Base-by-base conservation (phyloP, 305 asterid genomes). In the Rubia peregrina region DNA sequence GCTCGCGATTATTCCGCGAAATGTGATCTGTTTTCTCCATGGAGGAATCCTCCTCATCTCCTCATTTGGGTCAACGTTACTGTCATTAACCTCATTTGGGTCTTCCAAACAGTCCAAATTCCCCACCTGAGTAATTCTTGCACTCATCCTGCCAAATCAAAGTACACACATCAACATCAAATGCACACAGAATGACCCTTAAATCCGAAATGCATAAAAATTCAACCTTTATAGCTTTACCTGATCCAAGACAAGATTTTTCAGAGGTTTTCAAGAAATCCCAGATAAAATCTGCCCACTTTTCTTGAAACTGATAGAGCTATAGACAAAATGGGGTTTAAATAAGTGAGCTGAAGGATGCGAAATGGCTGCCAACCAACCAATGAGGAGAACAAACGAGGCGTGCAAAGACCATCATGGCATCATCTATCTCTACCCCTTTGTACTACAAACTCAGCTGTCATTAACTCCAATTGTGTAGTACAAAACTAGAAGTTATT, bases 1-100 rank as follows among this genome's bases (percentile, higher is more conserved):
- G 77, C 88, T 84, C 26, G 84, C 86, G 2, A 81, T 59, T 68
- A 84, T 60, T 65, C 84, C 88, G 24, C 88, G 74, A 9, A 77
- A 2, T n/a, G 84, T 79, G 9, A 84, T 75, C 43, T 84, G 88
- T 48, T 70, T 81, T 36, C 74, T 79, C 88, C 88, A 84, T 3
- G 88, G 86, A 44, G 87, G 82, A 59, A 83, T 77, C 70, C 87
- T 83, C 74, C 67, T 78, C 53, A 69, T 41, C 5, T 46, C 84
- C 61, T 68, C 84, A 30, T 30, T 30, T 30, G 56, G 7, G 38
- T 76, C 79, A 56, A n/a, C 63, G 46, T 60, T 61, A 51, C 51
- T 72, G 71, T 6, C 57, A 13, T 70, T 77, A 68, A 80, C 74
- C 74, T 77, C 89, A 71, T 42, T 59, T 13, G 24, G 61, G 26